These are phyloP conservation scores for Huntiella bhutanensis DNA, from an alignment of 2,329 filamentous ascomycete genomes.

Conservation along the genomic window DNA sequence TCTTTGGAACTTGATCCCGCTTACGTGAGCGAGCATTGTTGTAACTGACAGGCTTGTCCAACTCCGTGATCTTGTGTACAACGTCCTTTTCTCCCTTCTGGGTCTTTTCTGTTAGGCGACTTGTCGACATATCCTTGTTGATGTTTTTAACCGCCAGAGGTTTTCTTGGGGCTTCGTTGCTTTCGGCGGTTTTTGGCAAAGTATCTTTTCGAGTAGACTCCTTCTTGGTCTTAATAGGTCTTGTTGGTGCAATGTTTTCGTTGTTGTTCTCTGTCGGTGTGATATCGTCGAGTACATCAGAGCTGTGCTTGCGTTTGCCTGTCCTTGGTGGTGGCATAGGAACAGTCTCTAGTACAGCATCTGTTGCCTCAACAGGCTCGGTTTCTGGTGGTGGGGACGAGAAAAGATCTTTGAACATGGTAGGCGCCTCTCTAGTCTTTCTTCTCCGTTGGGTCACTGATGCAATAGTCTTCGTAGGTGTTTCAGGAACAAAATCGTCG, in stretches of 20 bases:
- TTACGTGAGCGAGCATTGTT: slow-evolving; percentile 1
- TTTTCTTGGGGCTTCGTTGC: slow-evolving; percentile 21
- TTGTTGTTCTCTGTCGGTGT: slow-evolving; percentile 2
- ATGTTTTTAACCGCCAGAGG: slow-evolving; percentile 38
- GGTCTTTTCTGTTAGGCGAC: slow-evolving; percentile 1
- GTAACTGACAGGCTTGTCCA: background rate
- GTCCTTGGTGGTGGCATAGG: slow-evolving; percentile 1
- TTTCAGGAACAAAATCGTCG: slow-evolving; percentile 20
- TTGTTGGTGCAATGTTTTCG: slow-evolving; percentile 3
- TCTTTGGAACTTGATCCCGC: background rate
- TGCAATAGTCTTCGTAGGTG: slow-evolving; percentile 4
- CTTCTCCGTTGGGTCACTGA: too few relatives aligned
- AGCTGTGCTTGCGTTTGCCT: slow-evolving; percentile 8
- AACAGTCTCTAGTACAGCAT: background rate
- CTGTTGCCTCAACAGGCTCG: background rate
- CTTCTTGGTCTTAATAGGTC: slow-evolving; percentile 25
- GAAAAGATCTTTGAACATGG: too few relatives aligned
- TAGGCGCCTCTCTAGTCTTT: too few relatives aligned
- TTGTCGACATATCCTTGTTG: slow-evolving; percentile 32
- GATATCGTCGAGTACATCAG: background rate
- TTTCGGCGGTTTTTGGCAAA: slow-evolving; percentile 15
- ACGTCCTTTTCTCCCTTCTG: slow-evolving; percentile 1
- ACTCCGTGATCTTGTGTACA: background rate
- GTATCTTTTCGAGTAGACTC: slow-evolving; percentile 27
- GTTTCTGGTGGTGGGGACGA: too few relatives aligned